Evolutionary conservation across 2,329 filamentous ascomycete species (phyloP), one percentile per base, ranked within the genome.

Genomic region (Monilinia laxa): DNA sequence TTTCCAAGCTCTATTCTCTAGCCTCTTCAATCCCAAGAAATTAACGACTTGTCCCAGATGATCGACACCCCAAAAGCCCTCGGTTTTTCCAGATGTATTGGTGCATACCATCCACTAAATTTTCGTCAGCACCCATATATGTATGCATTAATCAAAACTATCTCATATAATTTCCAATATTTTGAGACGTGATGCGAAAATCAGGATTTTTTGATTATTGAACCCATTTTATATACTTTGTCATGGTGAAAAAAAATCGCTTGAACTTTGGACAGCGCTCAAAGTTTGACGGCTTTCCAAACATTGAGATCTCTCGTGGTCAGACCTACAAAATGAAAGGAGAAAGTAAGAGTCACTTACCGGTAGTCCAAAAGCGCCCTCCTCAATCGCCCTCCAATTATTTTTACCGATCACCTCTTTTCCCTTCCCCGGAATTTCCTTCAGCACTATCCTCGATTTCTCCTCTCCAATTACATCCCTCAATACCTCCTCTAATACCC

Each of bases 91-190:
- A 3, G 45, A 14, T 7, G 28, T 18, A 4, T 51, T 60, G 16
- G 57, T 60, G 7, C 45, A 60, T 25, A 60, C n/a, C 28, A 60
- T 60, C 57, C 57, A 60, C 57, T 51, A 9, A 18, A 18, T 23
- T 14, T 12, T 4, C 7, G 5, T 60, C n/a, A 60, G 45, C 28
- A 60, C 23, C 1, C 18, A 25, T 23, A 6, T 28, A 35, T 18
- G 18, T n/a, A 2, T 7, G 16, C 42, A 45, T 45, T 16, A 2
- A 45, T 5, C 14, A 7, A 42, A 42, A 42, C 2, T 2, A 42
- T 42, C 40, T 42, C 40, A 42, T 6, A 31, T 31, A 3, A 31
- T 31, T 31, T 31, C 6, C 28, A 31, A 31, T 6, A 31, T n/a
- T 3, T 31, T 31, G 28, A 31, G 6, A 31, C 28, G 28, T 31